Conservation (phyloP, 345 rosid species). For the Aquilaria yunnanensis region DNA sequence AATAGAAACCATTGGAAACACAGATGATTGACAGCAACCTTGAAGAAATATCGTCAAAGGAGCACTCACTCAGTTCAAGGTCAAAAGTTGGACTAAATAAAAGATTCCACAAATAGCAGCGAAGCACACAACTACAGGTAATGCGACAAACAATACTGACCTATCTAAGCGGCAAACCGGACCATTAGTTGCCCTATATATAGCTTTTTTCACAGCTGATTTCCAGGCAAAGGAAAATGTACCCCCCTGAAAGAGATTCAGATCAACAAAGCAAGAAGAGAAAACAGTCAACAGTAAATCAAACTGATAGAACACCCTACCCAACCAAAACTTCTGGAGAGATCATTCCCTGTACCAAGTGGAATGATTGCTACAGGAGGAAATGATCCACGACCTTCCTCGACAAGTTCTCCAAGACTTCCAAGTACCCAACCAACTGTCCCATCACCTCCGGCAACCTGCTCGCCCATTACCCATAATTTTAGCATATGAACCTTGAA, state of each 20-base stretch:
- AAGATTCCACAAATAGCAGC: neutral
- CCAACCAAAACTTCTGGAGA: slow-evolving; percentile 95
- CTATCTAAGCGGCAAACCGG: slow-evolving; percentile 73
- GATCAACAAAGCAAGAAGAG: slow-evolving; percentile 15
- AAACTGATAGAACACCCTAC: slow-evolving; percentile 36
- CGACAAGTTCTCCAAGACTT: slow-evolving; percentile 62
- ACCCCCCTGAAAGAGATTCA: slow-evolving; percentile 63
- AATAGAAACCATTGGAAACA: neutral
- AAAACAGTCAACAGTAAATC: slow-evolving; percentile 12
- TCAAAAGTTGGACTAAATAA: no score
- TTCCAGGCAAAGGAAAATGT: slow-evolving; percentile 96
- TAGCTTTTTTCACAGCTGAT: slow-evolving; percentile 77
- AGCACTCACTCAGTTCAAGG: no score
- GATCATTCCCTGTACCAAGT: slow-evolving; percentile 94
- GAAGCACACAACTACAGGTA: slow-evolving; percentile 1
- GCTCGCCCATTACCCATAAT: slow-evolving; percentile 22
- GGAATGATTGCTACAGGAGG: slow-evolving; percentile 94
- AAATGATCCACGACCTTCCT: slow-evolving; percentile 48
- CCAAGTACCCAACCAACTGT: slow-evolving; percentile 97
- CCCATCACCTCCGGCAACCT: slow-evolving; percentile 99
- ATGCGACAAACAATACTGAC: slow-evolving; percentile 21
- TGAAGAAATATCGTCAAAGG: no score
- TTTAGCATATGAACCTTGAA: slow-evolving; percentile 1
- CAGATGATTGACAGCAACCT: no score
- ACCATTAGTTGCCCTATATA: slow-evolving; percentile 50